Percentiles rank a stretch among this genome's conserved stretches.
phyloP scores from a whole-genome alignment of 140 eudicot species.

The Oenanthe javanica region DNA sequence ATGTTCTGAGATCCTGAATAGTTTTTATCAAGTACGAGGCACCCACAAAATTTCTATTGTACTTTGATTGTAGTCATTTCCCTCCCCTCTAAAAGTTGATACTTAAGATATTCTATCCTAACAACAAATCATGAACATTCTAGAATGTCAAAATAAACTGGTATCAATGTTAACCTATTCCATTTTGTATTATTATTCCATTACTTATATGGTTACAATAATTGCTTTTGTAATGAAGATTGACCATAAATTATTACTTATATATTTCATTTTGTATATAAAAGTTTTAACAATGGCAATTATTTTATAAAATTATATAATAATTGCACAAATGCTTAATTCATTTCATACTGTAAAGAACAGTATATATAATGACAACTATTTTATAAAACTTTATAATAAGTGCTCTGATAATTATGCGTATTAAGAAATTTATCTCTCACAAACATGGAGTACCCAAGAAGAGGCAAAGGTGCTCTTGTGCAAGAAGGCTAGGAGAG shows the following conservation, averaged over 20 bases:
- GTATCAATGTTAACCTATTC: background rate
- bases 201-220: too few species aligned
- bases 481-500: background rate
- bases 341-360: background rate
- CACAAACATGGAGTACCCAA: background rate
- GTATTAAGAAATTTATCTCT: background rate
- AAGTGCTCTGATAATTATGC: background rate
- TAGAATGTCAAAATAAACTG: background rate
- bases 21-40: background rate
- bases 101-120: background rate
- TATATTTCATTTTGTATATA: too few species aligned
- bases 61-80: background rate
- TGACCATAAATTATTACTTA: background rate
- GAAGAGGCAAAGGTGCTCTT: background rate
- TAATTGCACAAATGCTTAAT: background rate
- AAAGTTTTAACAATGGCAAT: too few species aligned
- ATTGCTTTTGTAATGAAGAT: background rate
- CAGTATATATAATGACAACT: background rate
- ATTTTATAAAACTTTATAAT: too few species aligned
- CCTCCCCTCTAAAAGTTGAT: background rate
- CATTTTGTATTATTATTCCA: too few species aligned
- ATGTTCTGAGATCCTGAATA: background rate
- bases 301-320: too few species aligned
- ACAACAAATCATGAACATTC: background rate
- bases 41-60: background rate